Base-by-base conservation (phyloP, 2,329 filamentous ascomycete genomes). In the Lachnellula suecica region DNA sequence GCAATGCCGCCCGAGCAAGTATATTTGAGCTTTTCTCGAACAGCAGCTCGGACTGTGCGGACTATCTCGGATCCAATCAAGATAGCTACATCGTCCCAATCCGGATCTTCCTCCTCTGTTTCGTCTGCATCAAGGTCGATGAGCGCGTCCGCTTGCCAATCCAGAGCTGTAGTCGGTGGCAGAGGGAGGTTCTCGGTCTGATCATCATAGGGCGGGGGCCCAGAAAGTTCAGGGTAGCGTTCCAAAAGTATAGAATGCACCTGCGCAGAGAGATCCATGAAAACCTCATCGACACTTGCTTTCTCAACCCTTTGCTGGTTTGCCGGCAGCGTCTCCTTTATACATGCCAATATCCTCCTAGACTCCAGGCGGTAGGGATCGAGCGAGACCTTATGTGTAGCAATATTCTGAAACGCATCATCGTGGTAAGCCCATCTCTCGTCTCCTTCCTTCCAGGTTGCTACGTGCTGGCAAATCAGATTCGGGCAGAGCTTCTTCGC, bases 51-150 rank as follows among this genome's bases (percentile, higher is more conserved):
- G 17, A 97, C 80, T 54, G 83, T 79, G 19, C 90, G 83, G 29
- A 97, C 84, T 62, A 97, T 94, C 66, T 97, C 91, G 2, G 91
- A 92, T 0, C 89, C 94, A 64, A 97, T 83, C 25, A 90, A 77
- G 67, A 96, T 88, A 15, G 83, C 88, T 59, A 97, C 80, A 74
- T 99, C 94, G 69, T 99, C 93, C 94, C 94, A 99, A 71, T 99
- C 94, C 1, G 91, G 90, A 64, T 95, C 88, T 60, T 87, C 80
- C 19, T 86, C 81, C 69, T 96, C 92, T 10, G 82, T 81, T 55
- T 91, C 82, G 22, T 77, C 75, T 35, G 83, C 77, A 59, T 94
- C 85, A 44, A 96, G 74, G 66, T 92, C 90, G 15, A 95, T 77
- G 50, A 96, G 74, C n/a, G 84, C 87, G 72, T 96, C 91, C 0